These are phyloP conservation scores for Aspergillus conjunctus DNA, from an alignment of 495 filamentous ascomycete species.

Conservation along the genomic window DNA sequence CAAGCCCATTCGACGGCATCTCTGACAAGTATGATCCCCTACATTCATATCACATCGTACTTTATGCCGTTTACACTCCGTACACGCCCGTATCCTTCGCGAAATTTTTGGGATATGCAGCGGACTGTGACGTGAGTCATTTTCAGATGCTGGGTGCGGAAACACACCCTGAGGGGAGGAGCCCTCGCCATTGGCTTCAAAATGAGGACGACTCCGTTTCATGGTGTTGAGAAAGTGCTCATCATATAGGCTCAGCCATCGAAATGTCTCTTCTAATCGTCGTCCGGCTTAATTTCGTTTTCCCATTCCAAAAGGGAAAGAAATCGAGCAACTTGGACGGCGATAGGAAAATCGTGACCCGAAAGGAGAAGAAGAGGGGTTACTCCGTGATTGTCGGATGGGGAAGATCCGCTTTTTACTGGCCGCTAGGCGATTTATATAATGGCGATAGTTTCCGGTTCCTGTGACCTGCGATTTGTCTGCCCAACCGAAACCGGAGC, in stretches of 20 bases:
- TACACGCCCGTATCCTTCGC: conserved; percentile 58
- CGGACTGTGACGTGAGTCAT: conserved; percentile 30
- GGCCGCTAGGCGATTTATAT: not conserved
- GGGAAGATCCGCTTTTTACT: conserved; percentile 14
- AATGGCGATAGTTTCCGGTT: not conserved
- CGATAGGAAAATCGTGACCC: not conserved
- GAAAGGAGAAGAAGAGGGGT: conserved; percentile 7
- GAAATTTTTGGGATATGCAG: conserved; percentile 55
- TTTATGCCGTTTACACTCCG: conserved; percentile 58
- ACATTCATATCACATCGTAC: conserved; percentile 55
- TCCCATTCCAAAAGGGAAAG: not conserved
- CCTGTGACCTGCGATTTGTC: conserved; percentile 12
- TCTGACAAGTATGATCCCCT: conserved; percentile 46
- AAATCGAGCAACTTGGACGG: not conserved
- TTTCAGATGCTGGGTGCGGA: conserved; percentile 31
- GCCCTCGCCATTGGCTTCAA: conserved; percentile 46
- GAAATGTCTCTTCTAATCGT: not conserved
- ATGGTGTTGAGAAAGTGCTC: conserved; percentile 30
- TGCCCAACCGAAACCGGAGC: conserved; percentile 11
- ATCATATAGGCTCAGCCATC: conserved; percentile 16
- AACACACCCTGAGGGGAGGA: conserved; percentile 38
- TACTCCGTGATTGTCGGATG: conserved; percentile 6
- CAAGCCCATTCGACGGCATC: conserved; percentile 54
- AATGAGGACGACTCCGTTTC: conserved; percentile 51
- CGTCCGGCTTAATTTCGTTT: not conserved